Percentiles rank a stretch among this genome's conserved stretches.
Evolutionary conservation across 768 basidiomycete genomes (phyloP).

Genomic region (Cystobasidium ongulense): DNA sequence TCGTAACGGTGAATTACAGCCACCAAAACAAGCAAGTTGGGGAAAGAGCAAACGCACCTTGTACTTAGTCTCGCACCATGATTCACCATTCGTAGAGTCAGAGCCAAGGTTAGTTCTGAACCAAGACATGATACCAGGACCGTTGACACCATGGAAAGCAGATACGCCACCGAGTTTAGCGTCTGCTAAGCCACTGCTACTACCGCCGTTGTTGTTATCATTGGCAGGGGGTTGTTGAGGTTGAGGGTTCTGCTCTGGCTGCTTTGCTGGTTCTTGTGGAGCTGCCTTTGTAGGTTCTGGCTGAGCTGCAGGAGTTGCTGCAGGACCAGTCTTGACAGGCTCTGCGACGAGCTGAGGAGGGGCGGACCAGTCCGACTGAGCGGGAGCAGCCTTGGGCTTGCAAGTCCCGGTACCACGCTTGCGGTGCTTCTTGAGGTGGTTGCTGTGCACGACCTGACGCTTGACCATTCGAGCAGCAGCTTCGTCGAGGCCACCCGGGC

Average conservation of each 20-base stretch:
- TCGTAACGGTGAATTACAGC: too few relatives aligned
- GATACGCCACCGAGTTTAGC: slow-evolving; percentile 13
- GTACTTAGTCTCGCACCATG: slow-evolving; percentile 34
- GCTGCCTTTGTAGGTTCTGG: neutral
- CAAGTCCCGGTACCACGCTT: neutral
- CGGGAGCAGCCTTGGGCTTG: neutral
- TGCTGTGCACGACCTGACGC: neutral
- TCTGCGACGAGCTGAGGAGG: neutral
- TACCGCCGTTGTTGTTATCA: neutral
- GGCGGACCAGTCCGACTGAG: neutral
- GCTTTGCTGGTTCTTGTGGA: neutral
- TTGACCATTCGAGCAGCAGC: neutral
- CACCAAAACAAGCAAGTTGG: too few relatives aligned
- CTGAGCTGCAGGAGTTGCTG: neutral
- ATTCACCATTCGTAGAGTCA: slow-evolving; percentile 39
- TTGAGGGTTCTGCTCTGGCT: neutral
- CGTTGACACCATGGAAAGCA: slow-evolving; percentile 13
- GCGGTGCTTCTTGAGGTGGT: neutral
- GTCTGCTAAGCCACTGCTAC: neutral
- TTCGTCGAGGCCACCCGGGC: neutral
- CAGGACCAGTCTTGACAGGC: too few relatives aligned
- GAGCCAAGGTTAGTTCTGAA: slow-evolving; percentile 32
- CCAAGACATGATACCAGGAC: slow-evolving; percentile 33
- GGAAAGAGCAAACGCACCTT: neutral
- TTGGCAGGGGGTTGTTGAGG: neutral